A percentile compares a stretch with the other conserved stretches of the same genome.
Conservation (phyloP, 495 filamentous ascomycete species). For the Tuber melanosporum region DNA sequence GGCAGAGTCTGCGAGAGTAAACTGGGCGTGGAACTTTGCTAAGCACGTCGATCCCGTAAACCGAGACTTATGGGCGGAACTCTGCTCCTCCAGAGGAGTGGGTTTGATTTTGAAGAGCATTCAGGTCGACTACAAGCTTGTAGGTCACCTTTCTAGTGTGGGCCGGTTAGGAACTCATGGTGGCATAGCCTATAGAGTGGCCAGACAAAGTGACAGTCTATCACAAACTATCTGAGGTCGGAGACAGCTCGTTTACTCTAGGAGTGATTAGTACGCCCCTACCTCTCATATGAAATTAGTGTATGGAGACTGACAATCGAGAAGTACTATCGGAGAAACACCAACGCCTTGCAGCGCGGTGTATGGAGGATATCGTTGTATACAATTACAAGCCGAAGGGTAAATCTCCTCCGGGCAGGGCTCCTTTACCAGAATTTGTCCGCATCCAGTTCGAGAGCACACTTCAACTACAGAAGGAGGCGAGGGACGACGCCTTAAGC, state of each 20-base stretch:
- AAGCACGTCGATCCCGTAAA: conserved; percentile 61
- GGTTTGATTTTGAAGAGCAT: conserved; percentile 80
- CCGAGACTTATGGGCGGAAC: conserved; percentile 59
- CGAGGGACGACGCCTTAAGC: conserved; percentile 42
- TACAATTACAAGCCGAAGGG: conserved; percentile 67
- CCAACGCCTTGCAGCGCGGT: conserved; percentile 68
- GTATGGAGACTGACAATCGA: conserved; percentile 44
- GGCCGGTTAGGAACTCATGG: neutral
- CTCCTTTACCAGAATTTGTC: conserved; percentile 60
- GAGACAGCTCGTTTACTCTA: conserved; percentile 52
- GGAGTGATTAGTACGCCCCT: conserved; percentile 47
- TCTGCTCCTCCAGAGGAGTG: conserved; percentile 58
- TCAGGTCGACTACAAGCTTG: conserved; percentile 85
- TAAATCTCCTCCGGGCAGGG: conserved; percentile 54
- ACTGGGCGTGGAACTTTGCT: conserved; percentile 74
- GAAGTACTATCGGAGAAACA: conserved; percentile 69
- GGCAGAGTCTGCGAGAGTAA: conserved; percentile 76
- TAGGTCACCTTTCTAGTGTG: conserved; percentile 44
- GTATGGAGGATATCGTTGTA: conserved; percentile 73
- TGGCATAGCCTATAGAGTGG: conserved; percentile 69
- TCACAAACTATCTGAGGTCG: conserved; percentile 63
- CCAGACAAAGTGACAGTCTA: conserved; percentile 84
- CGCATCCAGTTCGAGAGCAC: conserved; percentile 58
- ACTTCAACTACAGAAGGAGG: conserved; percentile 61
- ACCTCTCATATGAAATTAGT: conserved; percentile 47